Evolutionary conservation across 495 filamentous ascomycete genomes (phyloP), one percentile per base, ranked within the genome.

Genomic region (Trichoderma orchidacearum): DNA sequence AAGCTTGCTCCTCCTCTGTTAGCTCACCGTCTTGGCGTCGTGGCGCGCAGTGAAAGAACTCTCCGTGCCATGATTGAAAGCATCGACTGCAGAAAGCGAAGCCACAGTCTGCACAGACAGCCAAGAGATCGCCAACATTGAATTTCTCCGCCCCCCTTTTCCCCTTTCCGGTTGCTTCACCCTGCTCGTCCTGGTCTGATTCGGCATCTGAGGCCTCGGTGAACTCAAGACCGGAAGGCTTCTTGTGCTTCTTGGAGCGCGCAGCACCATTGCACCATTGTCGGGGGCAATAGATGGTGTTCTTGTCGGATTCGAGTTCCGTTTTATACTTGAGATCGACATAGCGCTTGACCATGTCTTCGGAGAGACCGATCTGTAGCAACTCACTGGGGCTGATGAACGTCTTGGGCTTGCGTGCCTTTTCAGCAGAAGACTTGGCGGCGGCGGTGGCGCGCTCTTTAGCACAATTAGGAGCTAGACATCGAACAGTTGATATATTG

Each of bases 251-350:
- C 59, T 87, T 84, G 48, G 87, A 89, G 27, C 85, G 78, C 5
- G 89, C 88, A n/a, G 91, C 85, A 18, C 87, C 89, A 66, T 95
- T 89, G 64, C 93, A 98, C 92, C 92, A 98, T 60, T 81, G 74
- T 1, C 93, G 81, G 3, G 93, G 93, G 63, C 93, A 98, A 65
- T 93, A 96, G n/a, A 96, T 79, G 0, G 91, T 96, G 48, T 81
- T 85, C 60, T 87, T 90, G 61, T 98, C 91, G 0, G 89, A 83
- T 66, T 96, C 93, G 8, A 96, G 77, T 60, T 89, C 85, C 54
- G 84, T 86, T 70, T 97, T 98, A 59, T 92, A 86, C 69, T 94
- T 96, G 30, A 98, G 71, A 28, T 80, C 82, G 6, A 91, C 86
- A 62, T 93, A 98, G 45, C 93, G 86, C 59, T 88, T 84, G 13